Evolutionary conservation across 306 rosid genomes (phyloP), one percentile per base, ranked within the genome.

Genomic region (Glycine soja): DNA sequence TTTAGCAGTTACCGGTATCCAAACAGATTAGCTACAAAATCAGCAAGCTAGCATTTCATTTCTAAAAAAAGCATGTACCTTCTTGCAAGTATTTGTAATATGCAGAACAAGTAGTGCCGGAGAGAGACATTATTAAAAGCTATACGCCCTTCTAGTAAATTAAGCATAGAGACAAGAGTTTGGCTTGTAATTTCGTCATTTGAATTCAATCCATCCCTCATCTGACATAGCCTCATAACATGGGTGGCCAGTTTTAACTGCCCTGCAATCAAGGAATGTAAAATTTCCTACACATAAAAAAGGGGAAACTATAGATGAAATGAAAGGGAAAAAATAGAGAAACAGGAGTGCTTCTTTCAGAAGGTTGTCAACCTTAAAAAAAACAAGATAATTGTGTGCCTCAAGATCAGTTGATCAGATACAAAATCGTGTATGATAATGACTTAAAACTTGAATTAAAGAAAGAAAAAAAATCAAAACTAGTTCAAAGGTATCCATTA

Each of bases 81-180:
- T 85, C 90, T 93, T 34, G 94, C 93, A 78, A 95, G 94, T 82
- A 85, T 86, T 91, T 95, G 99, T 76, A 95, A 84, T 81, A 91
- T 88, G 87, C 96, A 88, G 90, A 95, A 95, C 83, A 95, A 72
- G 87, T 93, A 86, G 80, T 95, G 99, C 75, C 97, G 98, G 80
- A 95, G 97, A 84, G 66, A 81, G 56, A 91, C 86, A 76, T 91
- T 95, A 79, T 95, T 95, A 90, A 91, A 95, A 47, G 97, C 86
- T 75, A 87, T 79, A 32, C 78, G 91, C 77, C 98, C 88, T 70
- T 93, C 99, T 76, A 95, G 91, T 53, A 93, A 80, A 64, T 68
- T 69, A 76, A 93, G 98, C 90, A 95, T 78, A 76, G 91, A 83
- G 74, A 86, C 89, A 11, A 93, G 87, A 61, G 95, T 89, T 64